Conservation (phyloP, 179 eudicot genomes). For the Patellifolia procumbens region DNA sequence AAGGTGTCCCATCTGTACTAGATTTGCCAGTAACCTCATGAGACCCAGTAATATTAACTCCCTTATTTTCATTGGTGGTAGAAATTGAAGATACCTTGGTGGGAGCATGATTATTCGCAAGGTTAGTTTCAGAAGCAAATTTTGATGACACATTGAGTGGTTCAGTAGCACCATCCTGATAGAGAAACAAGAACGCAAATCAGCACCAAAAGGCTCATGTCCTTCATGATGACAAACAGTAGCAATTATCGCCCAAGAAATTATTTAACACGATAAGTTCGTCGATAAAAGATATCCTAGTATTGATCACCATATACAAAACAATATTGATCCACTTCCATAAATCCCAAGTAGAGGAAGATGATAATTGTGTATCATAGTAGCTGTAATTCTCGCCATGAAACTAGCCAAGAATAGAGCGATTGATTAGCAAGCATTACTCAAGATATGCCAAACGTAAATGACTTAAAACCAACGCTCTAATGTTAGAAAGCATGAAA, state of each 20-base stretch:
- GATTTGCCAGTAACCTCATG: constrained; percentile 99
- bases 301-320: not conserved
- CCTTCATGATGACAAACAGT: not conserved
- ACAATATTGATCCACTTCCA: not conserved
- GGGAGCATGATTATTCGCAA: constrained; percentile 49
- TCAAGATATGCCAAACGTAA: not conserved
- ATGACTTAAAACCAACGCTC: not conserved
- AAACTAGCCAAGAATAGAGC: not conserved
- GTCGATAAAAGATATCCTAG: not conserved
- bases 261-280: not conserved
- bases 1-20: constrained; percentile 94
- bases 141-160: constrained; percentile 41
- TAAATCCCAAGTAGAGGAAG: constrained; percentile 1
- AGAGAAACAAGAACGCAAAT: constrained; percentile 20
- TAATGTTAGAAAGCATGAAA: not conserved
- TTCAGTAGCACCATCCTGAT: constrained; percentile 59
- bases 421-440: not conserved
- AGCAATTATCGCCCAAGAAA: not conserved
- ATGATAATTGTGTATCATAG: not conserved
- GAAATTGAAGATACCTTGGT: constrained; percentile 94
- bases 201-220: constrained; percentile 12
- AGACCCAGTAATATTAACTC: constrained; percentile 96
- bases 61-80: constrained; percentile 98
- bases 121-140: constrained; percentile 41
- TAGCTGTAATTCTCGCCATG: not conserved